Evolutionary conservation across 2,329 filamentous ascomycete species (phyloP).

Genomic region (Cryphonectria parasitica): DNA sequence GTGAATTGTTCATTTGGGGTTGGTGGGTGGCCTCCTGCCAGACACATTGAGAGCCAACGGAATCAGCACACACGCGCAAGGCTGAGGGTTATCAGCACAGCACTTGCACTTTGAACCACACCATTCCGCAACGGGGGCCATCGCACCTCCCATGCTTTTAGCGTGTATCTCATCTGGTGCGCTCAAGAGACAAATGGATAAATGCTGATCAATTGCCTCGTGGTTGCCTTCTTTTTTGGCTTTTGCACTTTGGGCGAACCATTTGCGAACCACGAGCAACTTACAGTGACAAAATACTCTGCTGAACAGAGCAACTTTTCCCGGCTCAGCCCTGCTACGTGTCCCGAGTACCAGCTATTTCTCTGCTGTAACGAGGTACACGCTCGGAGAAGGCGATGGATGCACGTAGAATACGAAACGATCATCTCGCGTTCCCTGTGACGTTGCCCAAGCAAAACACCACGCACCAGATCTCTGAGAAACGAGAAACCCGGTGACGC

Average conservation of each 20-base stretch:
- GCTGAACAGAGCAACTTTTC: not conserved
- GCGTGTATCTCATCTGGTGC: not conserved
- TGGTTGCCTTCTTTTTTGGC: not conserved
- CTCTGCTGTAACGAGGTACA: too few species aligned
- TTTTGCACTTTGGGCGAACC: not conserved
- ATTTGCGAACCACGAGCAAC: not conserved
- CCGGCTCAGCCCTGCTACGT: not conserved
- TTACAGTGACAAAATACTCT: not conserved
- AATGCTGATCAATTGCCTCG: not conserved
- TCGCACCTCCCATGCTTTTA: not conserved
- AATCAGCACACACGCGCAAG: too few species aligned
- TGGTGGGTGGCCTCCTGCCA: not conserved
- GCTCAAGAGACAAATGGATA: not conserved
- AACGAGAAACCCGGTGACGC: constrained; percentile 12
- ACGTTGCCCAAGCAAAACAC: constrained; percentile 17
- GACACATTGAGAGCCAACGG: not conserved
- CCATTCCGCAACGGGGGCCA: not conserved
- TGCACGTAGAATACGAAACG: not conserved
- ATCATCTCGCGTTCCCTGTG: constrained; percentile 1
- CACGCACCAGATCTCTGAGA: constrained; percentile 23
- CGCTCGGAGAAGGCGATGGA: constrained; percentile 1
- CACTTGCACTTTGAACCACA: not conserved
- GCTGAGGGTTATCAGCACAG: too few species aligned
- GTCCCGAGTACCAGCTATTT: too few species aligned
- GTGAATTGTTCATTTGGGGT: not conserved